A percentile compares a stretch with the other conserved stretches of the same genome.
These are phyloP conservation scores for Chlamydomonas sp. DNA, from an alignment of 139 green algal species.

Conservation along the genomic window DNA sequence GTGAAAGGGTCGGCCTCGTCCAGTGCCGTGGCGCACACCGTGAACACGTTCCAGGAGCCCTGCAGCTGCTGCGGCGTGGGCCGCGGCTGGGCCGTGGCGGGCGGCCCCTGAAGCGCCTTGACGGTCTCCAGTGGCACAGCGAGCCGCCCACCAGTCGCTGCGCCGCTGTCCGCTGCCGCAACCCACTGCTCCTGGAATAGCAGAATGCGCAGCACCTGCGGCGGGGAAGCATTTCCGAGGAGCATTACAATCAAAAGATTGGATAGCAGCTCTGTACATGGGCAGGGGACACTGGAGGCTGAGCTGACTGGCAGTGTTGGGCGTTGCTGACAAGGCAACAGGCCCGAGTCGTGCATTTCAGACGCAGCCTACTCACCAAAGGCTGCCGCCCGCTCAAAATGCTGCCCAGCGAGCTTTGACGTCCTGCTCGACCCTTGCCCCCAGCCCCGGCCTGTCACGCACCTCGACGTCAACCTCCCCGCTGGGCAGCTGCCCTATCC, in stretches of 20 bases:
- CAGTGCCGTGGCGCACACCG: constrained; percentile 35
- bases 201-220: constrained; percentile 51
- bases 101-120: neutral
- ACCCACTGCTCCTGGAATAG: constrained; percentile 49
- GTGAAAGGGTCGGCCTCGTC: constrained; percentile 46
- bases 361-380: no score
- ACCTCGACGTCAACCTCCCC: constrained; percentile 60
- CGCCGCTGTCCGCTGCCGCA: neutral
- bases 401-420: neutral
- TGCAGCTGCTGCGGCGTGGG: constrained; percentile 24
- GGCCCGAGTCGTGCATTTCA: neutral
- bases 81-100: constrained; percentile 35
- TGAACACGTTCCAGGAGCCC: constrained; percentile 51
- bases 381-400: no score
- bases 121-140: neutral
- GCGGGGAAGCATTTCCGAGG: no score
- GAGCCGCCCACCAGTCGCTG: neutral
- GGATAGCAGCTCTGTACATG: no score
- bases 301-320: no score
- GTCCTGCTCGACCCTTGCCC: neutral
- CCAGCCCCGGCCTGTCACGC: neutral
- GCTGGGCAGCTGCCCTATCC: constrained; percentile 42
- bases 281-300: no score
- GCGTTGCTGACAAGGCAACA: neutral
- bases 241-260: no score